Base-by-base conservation (phyloP, 306 rosid genomes). In the Trifolium dubium region DNA sequence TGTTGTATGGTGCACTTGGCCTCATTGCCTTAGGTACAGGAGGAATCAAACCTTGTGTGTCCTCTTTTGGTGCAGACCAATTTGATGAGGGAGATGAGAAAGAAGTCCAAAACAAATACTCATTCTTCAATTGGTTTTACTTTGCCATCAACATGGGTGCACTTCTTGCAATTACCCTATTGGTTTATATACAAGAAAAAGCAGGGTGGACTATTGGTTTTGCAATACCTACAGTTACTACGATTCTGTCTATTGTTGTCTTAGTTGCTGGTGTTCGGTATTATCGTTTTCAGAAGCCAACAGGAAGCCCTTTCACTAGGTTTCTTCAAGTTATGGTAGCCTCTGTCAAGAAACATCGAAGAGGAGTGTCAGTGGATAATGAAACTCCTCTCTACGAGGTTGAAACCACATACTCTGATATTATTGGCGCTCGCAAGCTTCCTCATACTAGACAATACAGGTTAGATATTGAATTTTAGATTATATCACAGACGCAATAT, bases 111-210 rank as follows among this genome's bases (percentile, higher is more conserved):
- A 82, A 78, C 71, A 88, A 88, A 30, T 88, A 29, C 61, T 59
- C 88, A 0, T 86, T 88, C 81, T 88, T 88, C 79, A 82, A 88
- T 44, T 88, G 90, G 88, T 86, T 88, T 73, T 88, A 68, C 88
- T 86, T 84, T 14, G 84, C 83, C 44, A 86, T 88, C 63, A 88
- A 82, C 82, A 82, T 80, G 78, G 92, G 90, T 5, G 88, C 84
- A 0, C 76, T 88, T 13, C 6, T 88, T 3, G 92, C 84, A 14
- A 86, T 84, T 32, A 88, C 90, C 0, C 12, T 86, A 1, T 15
- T 86, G 31, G 90, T 86, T 56, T 88, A 84, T 40, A 5, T 82
- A 30, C 85, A 88, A 56, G 88, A 86, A 35, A 56, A 4, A 9
- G 4, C 43, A 30, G 90, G 90, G 1, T 88, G 85, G 86, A 5